Evolutionary conservation across 805 yeast genomes (phyloP).

Genomic region (Helenozyma baotianmanensis): DNA sequence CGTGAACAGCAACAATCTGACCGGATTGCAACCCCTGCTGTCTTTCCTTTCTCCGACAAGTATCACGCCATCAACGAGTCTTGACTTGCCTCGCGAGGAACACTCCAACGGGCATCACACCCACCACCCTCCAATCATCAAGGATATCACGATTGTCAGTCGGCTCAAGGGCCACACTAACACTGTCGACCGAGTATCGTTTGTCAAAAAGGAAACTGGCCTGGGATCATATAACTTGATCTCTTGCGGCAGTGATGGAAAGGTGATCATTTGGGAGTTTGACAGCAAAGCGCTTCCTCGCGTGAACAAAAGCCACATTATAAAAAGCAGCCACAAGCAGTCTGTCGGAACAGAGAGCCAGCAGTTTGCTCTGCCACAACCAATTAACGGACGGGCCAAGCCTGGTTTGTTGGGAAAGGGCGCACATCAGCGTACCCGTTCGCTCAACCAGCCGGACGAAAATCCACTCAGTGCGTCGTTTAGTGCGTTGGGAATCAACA

Average conservation of each 20-base stretch:
- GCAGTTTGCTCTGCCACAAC: too few relatives aligned
- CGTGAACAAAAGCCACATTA: conserved; percentile 21
- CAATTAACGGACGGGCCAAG: too few relatives aligned
- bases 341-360: too few relatives aligned
- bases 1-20: conserved; percentile 24
- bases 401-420: not conserved
- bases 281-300: conserved; percentile 39
- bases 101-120: conserved; percentile 8
- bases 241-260: conserved; percentile 38
- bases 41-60: conserved; percentile 20
- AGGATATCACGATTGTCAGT: conserved; percentile 33
- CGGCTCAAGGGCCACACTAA: conserved; percentile 39
- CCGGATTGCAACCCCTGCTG: conserved; percentile 10
- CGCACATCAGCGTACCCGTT: conserved; percentile 7
- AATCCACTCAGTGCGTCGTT: conserved; percentile 7
- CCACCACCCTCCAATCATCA: conserved; percentile 30
- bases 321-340: conserved; percentile 4
- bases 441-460: conserved; percentile 11
- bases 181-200: conserved; percentile 27
- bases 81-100: conserved; percentile 18
- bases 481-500: conserved; percentile 15
- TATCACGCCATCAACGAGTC: conserved; percentile 20
- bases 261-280: conserved; percentile 41
- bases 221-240: conserved; percentile 25
- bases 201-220: conserved; percentile 17